Percentiles rank a stretch among this genome's conserved stretches.
Evolutionary conservation across 257 asterid genomes (phyloP).

Genomic region (Galeopsis tetrahit): DNA sequence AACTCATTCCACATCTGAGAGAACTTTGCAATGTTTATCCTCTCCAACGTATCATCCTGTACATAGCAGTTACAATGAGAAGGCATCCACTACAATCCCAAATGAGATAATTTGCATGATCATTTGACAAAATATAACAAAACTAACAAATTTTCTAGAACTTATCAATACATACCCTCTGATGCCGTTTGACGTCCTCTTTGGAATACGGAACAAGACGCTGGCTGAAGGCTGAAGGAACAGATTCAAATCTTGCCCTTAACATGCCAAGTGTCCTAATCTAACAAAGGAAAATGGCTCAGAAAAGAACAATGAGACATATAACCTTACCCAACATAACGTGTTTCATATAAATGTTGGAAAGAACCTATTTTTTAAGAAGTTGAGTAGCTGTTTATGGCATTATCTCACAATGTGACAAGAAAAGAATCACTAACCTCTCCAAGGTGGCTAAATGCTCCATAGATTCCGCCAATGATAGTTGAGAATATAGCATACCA

Average conservation of each 20-base stretch:
- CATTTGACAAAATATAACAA: conserved; percentile 10
- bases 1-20: conserved; percentile 99
- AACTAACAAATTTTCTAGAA: conserved; percentile 28
- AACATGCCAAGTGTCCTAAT: conserved; percentile 98
- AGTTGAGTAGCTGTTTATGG: not conserved
- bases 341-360: not conserved
- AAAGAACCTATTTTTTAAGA: not conserved
- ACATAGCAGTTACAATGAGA: conserved; percentile 39
- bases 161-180: conserved; percentile 45
- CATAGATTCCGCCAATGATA: conserved; percentile 87
- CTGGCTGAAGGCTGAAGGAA: conserved; percentile 88
- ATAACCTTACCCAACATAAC: not conserved
- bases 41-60: conserved; percentile 67
- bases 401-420: conserved; percentile 27
- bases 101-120: conserved; percentile 11
- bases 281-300: conserved; percentile 45
- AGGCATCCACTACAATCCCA: conserved; percentile 3
- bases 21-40: conserved; percentile 86
- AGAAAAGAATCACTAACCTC: conserved; percentile 67
- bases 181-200: conserved; percentile 51
- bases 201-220: conserved; percentile 80
- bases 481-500: conserved; percentile 97
- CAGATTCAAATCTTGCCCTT: conserved; percentile 87
- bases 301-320: conserved; percentile 27
- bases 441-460: conserved; percentile 99